Evolutionary conservation across 1,284 basidiomycete genomes (phyloP).

Genomic region (Pseudozyma tsukubaensis): DNA sequence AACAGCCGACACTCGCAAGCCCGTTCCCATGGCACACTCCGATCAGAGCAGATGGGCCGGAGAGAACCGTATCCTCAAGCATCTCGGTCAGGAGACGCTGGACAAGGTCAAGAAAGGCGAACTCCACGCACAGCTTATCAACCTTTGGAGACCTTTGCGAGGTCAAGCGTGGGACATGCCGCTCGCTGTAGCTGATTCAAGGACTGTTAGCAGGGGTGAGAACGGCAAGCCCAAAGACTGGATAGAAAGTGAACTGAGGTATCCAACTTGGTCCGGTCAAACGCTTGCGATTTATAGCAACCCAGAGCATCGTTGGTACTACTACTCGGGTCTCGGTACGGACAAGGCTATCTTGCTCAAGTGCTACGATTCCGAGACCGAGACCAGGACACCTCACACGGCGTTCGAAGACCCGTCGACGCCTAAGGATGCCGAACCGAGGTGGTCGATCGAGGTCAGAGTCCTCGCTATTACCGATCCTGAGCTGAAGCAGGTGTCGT

Average conservation of each 20-base stretch:
- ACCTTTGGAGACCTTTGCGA: conserved; percentile 78
- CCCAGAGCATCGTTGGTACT: conserved; percentile 76
- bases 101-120: conserved; percentile 49
- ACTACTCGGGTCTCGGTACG: conserved; percentile 75
- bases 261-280: conserved; percentile 54
- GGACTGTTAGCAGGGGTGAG: conserved; percentile 70
- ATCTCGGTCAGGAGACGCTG: conserved; percentile 53
- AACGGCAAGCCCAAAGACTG: conserved; percentile 50
- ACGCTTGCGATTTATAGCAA: conserved; percentile 72
- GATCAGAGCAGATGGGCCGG: conserved; percentile 58
- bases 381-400: conserved; percentile 59
- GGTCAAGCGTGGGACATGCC: conserved; percentile 75
- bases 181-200: conserved; percentile 76
- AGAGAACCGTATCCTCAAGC: conserved; percentile 52
- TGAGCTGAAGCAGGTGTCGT: conserved; percentile 9
- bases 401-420: conserved; percentile 53
- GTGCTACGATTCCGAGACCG: conserved; percentile 72
- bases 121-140: conserved; percentile 76
- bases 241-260: conserved; percentile 45
- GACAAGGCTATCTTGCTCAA: conserved; percentile 78
- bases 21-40: conserved; percentile 49
- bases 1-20: conserved; percentile 47
- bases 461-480: conserved; percentile 56
- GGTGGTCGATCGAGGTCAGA: conserved; percentile 57
- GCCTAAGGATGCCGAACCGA: conserved; percentile 46